A percentile compares a stretch with the other conserved stretches of the same genome.
Evolutionary conservation across 257 asterid genomes (phyloP).

Genomic region (Parsonsia alboflavescens): DNA sequence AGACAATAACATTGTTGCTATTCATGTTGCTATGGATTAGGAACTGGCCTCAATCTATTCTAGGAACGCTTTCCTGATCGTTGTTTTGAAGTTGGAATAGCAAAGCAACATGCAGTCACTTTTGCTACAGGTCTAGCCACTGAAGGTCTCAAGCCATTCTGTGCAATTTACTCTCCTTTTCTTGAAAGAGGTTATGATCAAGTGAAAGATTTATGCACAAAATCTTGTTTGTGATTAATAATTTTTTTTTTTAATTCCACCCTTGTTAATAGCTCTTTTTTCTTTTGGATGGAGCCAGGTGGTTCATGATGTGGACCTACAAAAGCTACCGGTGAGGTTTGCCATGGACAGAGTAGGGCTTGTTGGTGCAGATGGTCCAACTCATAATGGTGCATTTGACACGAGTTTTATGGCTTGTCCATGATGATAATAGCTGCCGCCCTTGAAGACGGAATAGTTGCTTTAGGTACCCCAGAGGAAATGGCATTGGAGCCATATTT

Average conservation of each 20-base stretch:
- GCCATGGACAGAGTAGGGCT: too few relatives aligned
- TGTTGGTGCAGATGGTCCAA: too few relatives aligned
- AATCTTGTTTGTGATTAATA: too few relatives aligned
- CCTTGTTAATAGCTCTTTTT: too few relatives aligned
- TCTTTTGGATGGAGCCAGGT: slow-evolving; percentile 28
- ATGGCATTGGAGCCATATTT: too few relatives aligned
- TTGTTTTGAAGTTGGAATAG: slow-evolving; percentile 68
- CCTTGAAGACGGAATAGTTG: slow-evolving; percentile 62
- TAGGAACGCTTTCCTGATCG: slow-evolving; percentile 46
- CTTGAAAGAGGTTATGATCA: slow-evolving; percentile 73
- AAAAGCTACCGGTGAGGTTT: too few relatives aligned
- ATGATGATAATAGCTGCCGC: slow-evolving; percentile 61
- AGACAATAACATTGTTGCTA: slow-evolving; percentile 52
- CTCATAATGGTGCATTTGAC: slow-evolving; percentile 70
- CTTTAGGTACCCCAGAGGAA: too few relatives aligned
- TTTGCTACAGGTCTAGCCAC: slow-evolving; percentile 68
- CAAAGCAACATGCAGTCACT: slow-evolving; percentile 73
- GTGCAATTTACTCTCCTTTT: slow-evolving; percentile 62
- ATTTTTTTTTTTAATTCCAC: too few relatives aligned
- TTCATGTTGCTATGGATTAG: slow-evolving; percentile 82
- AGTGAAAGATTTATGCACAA: slow-evolving; percentile 25
- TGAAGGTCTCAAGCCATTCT: too few relatives aligned
- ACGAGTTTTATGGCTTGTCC: slow-evolving; percentile 63
- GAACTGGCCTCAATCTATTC: slow-evolving; percentile 59
- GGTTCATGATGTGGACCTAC: slow-evolving; percentile 70